These are phyloP conservation scores for Leishmania major DNA, from an alignment of 208 protist species.

Conservation along the genomic window DNA sequence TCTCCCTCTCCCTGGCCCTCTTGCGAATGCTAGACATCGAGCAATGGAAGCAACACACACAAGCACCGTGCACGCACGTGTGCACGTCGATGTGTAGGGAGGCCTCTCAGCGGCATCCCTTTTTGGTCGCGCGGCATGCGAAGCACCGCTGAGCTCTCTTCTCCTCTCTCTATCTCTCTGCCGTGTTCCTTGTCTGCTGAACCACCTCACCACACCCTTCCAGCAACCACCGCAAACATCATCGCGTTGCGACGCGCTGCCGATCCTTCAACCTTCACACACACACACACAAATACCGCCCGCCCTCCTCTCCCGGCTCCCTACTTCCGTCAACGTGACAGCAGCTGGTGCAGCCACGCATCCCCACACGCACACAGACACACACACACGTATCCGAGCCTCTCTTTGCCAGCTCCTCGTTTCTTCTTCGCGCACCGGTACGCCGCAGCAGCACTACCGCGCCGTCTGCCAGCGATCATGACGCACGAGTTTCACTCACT, in stretches of 20 bases:
- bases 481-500: slow-evolving; percentile 24
- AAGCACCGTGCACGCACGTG: background rate
- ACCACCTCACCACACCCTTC: background rate
- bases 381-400: background rate
- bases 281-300: no score
- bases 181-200: background rate
- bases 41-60: background rate
- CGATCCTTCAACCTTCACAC: background rate
- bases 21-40: background rate
- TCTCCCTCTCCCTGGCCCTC: background rate
- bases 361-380: slow-evolving; percentile 2
- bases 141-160: background rate
- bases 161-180: background rate
- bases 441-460: background rate
- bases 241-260: background rate
- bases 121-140: background rate
- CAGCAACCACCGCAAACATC: background rate
- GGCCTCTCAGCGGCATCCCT: background rate
- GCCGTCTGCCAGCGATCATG: background rate
- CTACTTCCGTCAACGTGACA: background rate
- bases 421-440: background rate
- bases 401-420: background rate
- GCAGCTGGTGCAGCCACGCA: background rate
- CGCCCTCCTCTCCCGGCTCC: background rate
- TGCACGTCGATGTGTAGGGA: background rate